Evolutionary conservation across 1,284 basidiomycete genomes (phyloP).

Genomic region (Ustilago lituana): DNA sequence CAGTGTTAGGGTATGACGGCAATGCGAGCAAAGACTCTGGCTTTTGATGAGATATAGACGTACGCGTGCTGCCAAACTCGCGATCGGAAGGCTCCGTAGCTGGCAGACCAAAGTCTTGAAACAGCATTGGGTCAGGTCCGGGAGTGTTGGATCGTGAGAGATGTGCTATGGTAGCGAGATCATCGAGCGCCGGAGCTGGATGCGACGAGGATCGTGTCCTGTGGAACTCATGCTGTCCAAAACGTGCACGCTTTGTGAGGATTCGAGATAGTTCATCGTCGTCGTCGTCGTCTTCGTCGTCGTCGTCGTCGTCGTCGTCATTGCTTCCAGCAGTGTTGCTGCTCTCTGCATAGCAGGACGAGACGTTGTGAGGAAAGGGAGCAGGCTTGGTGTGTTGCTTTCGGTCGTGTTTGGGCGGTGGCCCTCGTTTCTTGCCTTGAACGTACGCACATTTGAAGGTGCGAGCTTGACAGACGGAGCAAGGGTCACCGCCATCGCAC

Average conservation of each 20-base stretch:
- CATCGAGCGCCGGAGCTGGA: neutral
- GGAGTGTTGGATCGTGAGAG: conserved; percentile 1
- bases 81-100: neutral
- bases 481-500: conserved; percentile 12
- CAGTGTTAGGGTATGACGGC: too few relatives aligned
- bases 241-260: neutral
- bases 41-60: neutral
- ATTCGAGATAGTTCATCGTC: neutral
- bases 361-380: neutral
- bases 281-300: neutral
- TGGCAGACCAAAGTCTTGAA: neutral
- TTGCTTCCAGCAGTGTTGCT: neutral
- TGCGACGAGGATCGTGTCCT: too few relatives aligned
- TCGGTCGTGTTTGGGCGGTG: conserved; percentile 6
- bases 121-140: neutral
- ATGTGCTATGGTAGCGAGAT: conserved; percentile 1
- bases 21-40: neutral
- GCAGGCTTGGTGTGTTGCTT: neutral
- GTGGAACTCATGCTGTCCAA: neutral
- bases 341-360: neutral
- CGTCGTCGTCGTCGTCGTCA: neutral
- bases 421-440: conserved; percentile 16
- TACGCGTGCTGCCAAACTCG: neutral
- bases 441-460: conserved; percentile 2
- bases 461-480: conserved; percentile 4